Percentiles rank a stretch among this genome's conserved stretches.
phyloP scores from a whole-genome alignment of 1,284 basidiomycete species.

The Pholiota adiposa region DNA sequence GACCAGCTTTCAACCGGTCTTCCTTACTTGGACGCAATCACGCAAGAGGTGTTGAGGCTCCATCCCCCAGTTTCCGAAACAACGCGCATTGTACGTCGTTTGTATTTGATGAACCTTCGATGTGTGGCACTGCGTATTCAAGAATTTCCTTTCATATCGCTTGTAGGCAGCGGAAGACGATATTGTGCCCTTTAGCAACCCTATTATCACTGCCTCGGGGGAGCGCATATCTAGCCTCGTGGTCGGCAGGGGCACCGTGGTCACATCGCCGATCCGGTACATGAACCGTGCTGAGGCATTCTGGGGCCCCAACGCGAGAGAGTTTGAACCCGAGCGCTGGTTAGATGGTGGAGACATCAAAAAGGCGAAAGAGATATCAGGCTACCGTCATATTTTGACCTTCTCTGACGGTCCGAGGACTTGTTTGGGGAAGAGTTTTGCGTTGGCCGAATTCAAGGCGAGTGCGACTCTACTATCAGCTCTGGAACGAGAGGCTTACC shows the following conservation, averaged over 20 bases:
- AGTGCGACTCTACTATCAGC: neutral
- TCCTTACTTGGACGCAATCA: constrained; percentile 63
- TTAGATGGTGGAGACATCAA: constrained; percentile 25
- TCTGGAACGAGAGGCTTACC: neutral
- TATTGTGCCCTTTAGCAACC: constrained; percentile 51
- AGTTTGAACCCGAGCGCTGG: constrained; percentile 42
- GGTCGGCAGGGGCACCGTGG: constrained; percentile 47
- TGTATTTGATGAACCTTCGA: no score
- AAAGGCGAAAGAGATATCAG: constrained; percentile 41
- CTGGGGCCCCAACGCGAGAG: constrained; percentile 42
- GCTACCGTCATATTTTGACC: constrained; percentile 47
- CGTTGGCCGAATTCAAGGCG: constrained; percentile 54
- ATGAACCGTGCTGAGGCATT: constrained; percentile 53
- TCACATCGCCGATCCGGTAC: constrained; percentile 43
- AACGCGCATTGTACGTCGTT: constrained; percentile 40
- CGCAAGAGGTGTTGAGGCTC: constrained; percentile 49
- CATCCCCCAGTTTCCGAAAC: constrained; percentile 47
- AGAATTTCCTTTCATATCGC: no score
- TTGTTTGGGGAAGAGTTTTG: constrained; percentile 49
- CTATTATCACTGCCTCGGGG: constrained; percentile 43
- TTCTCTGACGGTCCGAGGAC: constrained; percentile 53
- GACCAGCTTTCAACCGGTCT: constrained; percentile 50
- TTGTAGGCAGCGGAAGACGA: constrained; percentile 51
- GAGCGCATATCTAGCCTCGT: constrained; percentile 41
- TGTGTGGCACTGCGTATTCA: no score